phyloP scores from a whole-genome alignment of 2,329 filamentous ascomycete genomes.

The Stagonosporopsis rhizophila region DNA sequence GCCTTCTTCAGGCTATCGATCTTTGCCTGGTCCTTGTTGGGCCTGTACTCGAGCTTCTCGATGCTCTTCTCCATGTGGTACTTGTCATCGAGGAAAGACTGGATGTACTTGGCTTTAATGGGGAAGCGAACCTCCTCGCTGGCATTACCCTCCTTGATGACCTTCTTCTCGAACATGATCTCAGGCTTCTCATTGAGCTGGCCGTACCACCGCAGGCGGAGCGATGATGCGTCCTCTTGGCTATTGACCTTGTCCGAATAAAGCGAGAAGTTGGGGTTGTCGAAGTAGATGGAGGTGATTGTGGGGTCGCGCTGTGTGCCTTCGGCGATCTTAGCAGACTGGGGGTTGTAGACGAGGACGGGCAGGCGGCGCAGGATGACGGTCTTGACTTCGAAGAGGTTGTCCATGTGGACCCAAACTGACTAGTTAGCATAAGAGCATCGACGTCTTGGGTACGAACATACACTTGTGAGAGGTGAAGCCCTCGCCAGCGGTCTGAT shows the following conservation, averaged over 20 bases:
- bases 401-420: conserved; percentile 97
- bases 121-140: conserved; percentile 81
- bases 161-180: conserved; percentile 89
- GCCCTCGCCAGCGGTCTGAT: conserved; percentile 60
- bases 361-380: conserved; percentile 90
- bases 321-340: conserved; percentile 82
- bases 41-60: conserved; percentile 80
- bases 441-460: conserved; percentile 32
- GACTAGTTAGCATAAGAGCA: conserved; percentile 2
- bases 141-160: conserved; percentile 74
- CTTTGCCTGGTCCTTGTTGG: conserved; percentile 70
- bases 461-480: conserved; percentile 88
- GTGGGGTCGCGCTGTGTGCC: conserved; percentile 80
- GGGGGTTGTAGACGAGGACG: conserved; percentile 90
- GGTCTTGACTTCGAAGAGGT: conserved; percentile 96
- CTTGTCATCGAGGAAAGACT: conserved; percentile 82
- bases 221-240: conserved; percentile 76
- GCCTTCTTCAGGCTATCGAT: conserved; percentile 74
- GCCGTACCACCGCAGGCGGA: conserved; percentile 91
- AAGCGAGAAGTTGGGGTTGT: conserved; percentile 83
- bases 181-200: conserved; percentile 79
- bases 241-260: conserved; percentile 86
- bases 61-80: conserved; percentile 93
- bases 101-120: conserved; percentile 94
- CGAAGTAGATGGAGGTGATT: conserved; percentile 95